A percentile compares a stretch with the other conserved stretches of the same genome.
Evolutionary conservation across 306 rosid species (phyloP).

Genomic region (Inga laurina): DNA sequence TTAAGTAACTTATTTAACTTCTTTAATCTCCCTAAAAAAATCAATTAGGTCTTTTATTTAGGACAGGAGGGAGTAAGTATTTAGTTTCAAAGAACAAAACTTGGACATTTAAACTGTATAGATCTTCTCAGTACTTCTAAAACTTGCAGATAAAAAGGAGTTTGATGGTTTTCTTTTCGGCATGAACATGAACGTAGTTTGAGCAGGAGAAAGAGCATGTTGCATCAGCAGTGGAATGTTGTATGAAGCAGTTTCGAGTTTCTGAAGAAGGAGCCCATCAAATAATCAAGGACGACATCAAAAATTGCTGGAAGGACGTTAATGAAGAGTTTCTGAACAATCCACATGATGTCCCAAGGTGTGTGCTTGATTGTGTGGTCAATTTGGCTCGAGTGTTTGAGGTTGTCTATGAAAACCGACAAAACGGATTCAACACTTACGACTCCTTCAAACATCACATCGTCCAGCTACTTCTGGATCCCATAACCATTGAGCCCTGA

Average conservation of each 20-base stretch:
- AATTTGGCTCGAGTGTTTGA: not conserved
- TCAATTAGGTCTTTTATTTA: no score
- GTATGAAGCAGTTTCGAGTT: not conserved
- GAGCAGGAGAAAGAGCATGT: conserved; percentile 20
- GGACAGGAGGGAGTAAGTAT: no score
- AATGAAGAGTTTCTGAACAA: not conserved
- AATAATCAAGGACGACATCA: not conserved
- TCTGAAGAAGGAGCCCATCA: not conserved
- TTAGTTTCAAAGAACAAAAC: no score
- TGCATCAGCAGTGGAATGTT: conserved; percentile 25
- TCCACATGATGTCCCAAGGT: not conserved
- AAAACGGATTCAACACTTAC: not conserved
- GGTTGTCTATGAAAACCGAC: not conserved
- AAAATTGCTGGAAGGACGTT: not conserved
- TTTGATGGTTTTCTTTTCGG: no score
- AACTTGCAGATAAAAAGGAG: not conserved
- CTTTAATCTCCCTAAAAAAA: no score
- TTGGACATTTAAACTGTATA: no score
- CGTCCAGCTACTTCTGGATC: not conserved
- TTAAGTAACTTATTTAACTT: no score
- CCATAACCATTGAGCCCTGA: not conserved
- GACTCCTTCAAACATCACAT: not conserved
- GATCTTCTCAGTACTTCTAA: not conserved
- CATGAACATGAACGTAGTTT: no score
- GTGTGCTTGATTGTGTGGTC: not conserved